Base-by-base conservation (phyloP, 768 basidiomycete genomes). In the Hypholoma sublateritium region DNA sequence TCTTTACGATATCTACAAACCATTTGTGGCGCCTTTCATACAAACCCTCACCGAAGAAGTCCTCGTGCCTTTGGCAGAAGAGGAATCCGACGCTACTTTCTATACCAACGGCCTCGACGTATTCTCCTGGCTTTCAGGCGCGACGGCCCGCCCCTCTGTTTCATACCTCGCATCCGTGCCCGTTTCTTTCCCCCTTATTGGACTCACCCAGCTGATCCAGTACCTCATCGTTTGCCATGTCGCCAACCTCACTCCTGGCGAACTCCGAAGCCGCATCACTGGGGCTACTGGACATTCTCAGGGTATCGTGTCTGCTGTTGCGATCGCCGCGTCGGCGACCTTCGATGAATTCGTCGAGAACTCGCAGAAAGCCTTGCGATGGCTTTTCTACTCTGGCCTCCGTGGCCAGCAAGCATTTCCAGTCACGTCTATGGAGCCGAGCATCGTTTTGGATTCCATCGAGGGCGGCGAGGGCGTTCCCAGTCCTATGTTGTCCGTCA, bases 241-340 rank as follows among this genome's bases (percentile, higher is more conserved):
- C 54, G 77, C 86, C 19, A 84, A 86, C 55, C 73, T 93, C 42
- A 85, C 85, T 7, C 94, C 94, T 0, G 91, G 87, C 8, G 84
- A 95, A 66, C 80, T 97, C 69, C 85, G 91, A 37, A 73, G 79
- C 45, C 82, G 82, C 45, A 80, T 98, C 53, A 78, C 84, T 9
- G 96, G 96, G 34, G 85, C 95, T 2, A 98, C 97, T 14, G 97
- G 97, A 32, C 97, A 99, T 74, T 98, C 95, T 2, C 96, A 98
- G 72, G 97, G 97, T 62, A 86, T 99, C 64, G 87, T 97, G 47
- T 93, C 95, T 12, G 97, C 97, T n/a, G 83, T 95, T 51, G 87
- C 84, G 37, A 85, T 98, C 65, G 82, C 95, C 6, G 85, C 91
- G 4, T 93, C 95, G 4, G 78, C 79, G 16, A 85, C 86, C 22